Conservation (phyloP, 2,329 filamentous ascomycete species). For the Malbranchea cinnamomea region DNA sequence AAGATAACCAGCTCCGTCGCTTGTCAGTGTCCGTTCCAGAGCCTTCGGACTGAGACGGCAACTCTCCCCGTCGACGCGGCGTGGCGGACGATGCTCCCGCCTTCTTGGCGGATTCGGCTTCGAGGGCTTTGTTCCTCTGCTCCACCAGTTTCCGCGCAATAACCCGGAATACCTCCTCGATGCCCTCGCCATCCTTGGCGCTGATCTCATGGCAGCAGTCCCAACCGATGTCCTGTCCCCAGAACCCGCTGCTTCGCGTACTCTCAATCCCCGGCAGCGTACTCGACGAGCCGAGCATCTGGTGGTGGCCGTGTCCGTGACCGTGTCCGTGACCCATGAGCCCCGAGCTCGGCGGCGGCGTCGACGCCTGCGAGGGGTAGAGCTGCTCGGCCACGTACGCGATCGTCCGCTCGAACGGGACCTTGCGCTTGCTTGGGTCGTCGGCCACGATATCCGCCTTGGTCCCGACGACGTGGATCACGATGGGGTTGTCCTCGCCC, state of each 20-base stretch:
- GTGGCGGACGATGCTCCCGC: slow-evolving; percentile 30
- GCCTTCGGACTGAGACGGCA: slow-evolving; percentile 32
- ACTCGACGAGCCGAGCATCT: too few relatives aligned
- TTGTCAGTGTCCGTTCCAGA: slow-evolving; percentile 51
- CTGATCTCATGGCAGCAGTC: slow-evolving; percentile 95
- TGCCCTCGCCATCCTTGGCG: slow-evolving; percentile 83
- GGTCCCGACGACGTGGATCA: slow-evolving; percentile 89
- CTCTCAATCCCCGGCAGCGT: slow-evolving; percentile 30
- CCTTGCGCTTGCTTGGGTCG: slow-evolving; percentile 63
- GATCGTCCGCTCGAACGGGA: slow-evolving; percentile 90
- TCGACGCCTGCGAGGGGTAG: slow-evolving; percentile 52
- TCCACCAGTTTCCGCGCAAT: slow-evolving; percentile 75
- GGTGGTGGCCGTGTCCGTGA: slow-evolving; percentile 8
- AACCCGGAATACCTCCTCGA: slow-evolving; percentile 90
- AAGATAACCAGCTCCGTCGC: slow-evolving; percentile 50
- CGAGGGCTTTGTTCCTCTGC: slow-evolving; percentile 44
- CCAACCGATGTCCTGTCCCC: slow-evolving; percentile 89
- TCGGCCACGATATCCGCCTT: slow-evolving; percentile 81
- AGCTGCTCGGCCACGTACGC: slow-evolving; percentile 89
- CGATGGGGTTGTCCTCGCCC: slow-evolving; percentile 49
- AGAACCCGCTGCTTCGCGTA: slow-evolving; percentile 38
- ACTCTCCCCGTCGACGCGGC: slow-evolving; percentile 34
- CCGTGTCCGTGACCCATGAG: slow-evolving; percentile 17
- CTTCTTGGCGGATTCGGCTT: slow-evolving; percentile 34
- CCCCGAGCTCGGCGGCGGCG: slow-evolving; percentile 51